Percentiles rank a stretch among this genome's conserved stretches.
Evolutionary conservation across 495 filamentous ascomycete species (phyloP).

Genomic region (Bacidia rubella): DNA sequence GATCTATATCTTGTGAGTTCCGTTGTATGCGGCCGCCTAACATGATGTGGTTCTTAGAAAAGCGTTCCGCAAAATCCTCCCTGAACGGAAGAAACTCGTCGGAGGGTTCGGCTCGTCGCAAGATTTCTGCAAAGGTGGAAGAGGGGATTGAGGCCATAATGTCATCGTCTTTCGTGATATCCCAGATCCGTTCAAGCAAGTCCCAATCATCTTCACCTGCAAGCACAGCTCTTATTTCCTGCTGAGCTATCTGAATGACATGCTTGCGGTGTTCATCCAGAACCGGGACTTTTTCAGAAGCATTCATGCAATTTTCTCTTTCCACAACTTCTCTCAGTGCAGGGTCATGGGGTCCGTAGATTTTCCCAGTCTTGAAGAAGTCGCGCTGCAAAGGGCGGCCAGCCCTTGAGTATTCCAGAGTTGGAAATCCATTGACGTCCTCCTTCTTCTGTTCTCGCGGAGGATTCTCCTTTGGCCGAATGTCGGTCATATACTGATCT

Average conservation of each 20-base stretch:
- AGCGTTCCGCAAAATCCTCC: constrained; percentile 17
- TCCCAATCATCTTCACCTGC: constrained; percentile 7
- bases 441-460: not conserved
- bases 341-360: not conserved
- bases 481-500: not conserved
- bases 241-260: not conserved
- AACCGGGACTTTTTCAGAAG: not conserved
- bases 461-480: no score
- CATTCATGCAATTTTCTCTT: not conserved
- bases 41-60: constrained; percentile 11
- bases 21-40: not conserved
- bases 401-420: not conserved
- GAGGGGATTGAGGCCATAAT: constrained; percentile 20
- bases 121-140: constrained; percentile 33
- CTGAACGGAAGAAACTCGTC: constrained; percentile 19
- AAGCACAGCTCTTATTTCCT: constrained; percentile 7
- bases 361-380: not conserved
- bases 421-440: not conserved
- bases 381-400: not conserved
- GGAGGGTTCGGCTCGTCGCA: constrained; percentile 33
- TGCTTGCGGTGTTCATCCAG: not conserved
- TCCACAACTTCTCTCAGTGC: not conserved
- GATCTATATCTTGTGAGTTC: not conserved
- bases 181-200: constrained; percentile 12
- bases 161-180: constrained; percentile 10